phyloP scores from a whole-genome alignment of 805 yeast species.

The Candida michaelii region DNA sequence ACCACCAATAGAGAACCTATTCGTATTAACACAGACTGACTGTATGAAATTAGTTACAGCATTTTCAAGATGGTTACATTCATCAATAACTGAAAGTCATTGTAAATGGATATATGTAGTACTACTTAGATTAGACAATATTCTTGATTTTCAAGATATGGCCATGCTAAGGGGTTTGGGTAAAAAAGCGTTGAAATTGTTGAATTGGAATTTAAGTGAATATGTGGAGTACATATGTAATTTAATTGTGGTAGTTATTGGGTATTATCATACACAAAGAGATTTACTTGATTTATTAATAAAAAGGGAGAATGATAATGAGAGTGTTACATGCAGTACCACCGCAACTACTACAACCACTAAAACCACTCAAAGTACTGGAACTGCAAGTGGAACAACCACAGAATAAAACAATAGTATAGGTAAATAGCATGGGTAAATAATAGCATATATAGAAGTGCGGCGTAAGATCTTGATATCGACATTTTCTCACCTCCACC shows the following conservation, averaged over 20 bases:
- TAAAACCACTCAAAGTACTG: too few relatives aligned
- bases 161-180: slow-evolving; percentile 38
- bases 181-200: slow-evolving; percentile 35
- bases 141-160: slow-evolving; percentile 32
- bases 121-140: slow-evolving; percentile 35
- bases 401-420: too few relatives aligned
- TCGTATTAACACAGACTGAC: slow-evolving; percentile 18
- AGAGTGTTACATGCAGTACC: too few relatives aligned
- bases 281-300: slow-evolving; percentile 1
- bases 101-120: slow-evolving; percentile 38
- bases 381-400: too few relatives aligned
- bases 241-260: slow-evolving; percentile 22
- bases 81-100: slow-evolving; percentile 23
- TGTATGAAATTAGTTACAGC: slow-evolving; percentile 36
- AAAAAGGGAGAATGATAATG: too few relatives aligned
- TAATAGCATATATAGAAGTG: too few relatives aligned
- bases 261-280: slow-evolving; percentile 24
- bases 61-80: slow-evolving; percentile 39
- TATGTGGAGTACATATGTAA: slow-evolving; percentile 25
- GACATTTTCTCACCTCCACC: not conserved
- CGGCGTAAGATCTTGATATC: too few relatives aligned
- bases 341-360: too few relatives aligned
- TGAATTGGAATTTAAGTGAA: slow-evolving; percentile 8
- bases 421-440: too few relatives aligned
- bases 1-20: slow-evolving; percentile 24